Evolutionary conservation across 805 yeast genomes (phyloP).

Genomic region (Myxozyma monticola): DNA sequence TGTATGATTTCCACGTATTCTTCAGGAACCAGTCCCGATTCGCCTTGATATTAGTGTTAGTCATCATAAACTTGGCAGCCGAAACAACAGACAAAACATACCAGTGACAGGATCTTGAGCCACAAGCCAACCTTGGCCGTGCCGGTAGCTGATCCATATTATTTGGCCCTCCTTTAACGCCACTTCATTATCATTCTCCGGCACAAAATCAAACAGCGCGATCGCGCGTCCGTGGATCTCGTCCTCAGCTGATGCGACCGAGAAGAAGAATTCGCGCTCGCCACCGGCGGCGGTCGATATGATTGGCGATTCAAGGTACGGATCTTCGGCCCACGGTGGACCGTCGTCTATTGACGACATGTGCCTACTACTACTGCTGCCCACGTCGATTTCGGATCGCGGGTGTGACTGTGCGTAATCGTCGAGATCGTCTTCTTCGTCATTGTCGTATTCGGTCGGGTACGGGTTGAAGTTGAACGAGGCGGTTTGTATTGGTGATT

Average conservation of each 20-base stretch:
- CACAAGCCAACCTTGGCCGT: slow-evolving; percentile 98
- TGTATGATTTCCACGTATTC: slow-evolving; percentile 70
- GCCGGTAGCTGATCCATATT: slow-evolving; percentile 82
- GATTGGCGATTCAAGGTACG: slow-evolving; percentile 37
- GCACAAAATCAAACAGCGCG: slow-evolving; percentile 84
- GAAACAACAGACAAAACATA: too few species aligned
- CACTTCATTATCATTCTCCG: slow-evolving; percentile 94
- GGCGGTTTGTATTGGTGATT: too few species aligned
- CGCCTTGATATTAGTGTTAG: too few species aligned
- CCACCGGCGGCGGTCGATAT: slow-evolving; percentile 33
- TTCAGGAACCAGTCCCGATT: slow-evolving; percentile 92
- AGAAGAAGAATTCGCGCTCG: slow-evolving; percentile 41
- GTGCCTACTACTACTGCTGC: too few species aligned
- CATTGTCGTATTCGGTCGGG: not conserved
- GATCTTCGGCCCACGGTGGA: slow-evolving; percentile 43
- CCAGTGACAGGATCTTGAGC: slow-evolving; percentile 70
- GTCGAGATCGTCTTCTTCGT: not conserved
- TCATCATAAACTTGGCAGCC: too few species aligned
- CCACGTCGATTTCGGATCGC: not conserved
- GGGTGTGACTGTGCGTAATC: not conserved
- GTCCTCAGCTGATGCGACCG: slow-evolving; percentile 32
- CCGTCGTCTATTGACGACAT: too few species aligned
- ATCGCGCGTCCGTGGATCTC: slow-evolving; percentile 67
- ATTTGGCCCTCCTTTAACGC: slow-evolving; percentile 75
- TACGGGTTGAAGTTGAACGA: too few species aligned